Percentiles rank a stretch among this genome's conserved stretches.
These are phyloP conservation scores for Dipteronia dyeriana DNA, from an alignment of 345 rosid genomes.

Conservation along the genomic window DNA sequence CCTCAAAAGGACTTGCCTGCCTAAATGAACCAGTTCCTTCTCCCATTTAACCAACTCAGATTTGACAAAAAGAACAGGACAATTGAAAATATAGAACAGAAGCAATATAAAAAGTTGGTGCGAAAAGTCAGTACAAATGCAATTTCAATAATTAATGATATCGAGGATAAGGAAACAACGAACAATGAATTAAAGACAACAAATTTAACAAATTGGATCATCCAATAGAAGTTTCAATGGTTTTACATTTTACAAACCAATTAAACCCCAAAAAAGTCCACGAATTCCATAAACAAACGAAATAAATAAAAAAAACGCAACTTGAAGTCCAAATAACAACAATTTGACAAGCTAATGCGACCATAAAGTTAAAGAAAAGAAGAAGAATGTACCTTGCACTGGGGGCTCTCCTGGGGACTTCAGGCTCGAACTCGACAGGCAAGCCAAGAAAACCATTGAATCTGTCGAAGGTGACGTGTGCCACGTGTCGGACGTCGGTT, in stretches of 20 bases:
- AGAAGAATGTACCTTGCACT: conserved; percentile 72
- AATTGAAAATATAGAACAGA: too few relatives aligned
- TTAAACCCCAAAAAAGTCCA: neutral
- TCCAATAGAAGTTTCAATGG: neutral
- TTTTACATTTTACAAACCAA: neutral
- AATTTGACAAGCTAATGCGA: neutral
- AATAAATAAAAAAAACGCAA: neutral
- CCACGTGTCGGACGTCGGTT: conserved; percentile 78
- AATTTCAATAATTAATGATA: neutral
- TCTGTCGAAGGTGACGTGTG: conserved; percentile 93
- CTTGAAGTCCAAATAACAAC: neutral
- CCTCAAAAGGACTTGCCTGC: too few relatives aligned
- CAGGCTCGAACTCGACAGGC: conserved; percentile 92
- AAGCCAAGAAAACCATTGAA: conserved; percentile 90
- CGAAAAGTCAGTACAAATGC: neutral
- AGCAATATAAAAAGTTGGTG: too few relatives aligned
- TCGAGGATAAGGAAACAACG: neutral
- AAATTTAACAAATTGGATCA: neutral
- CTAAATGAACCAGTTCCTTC: too few relatives aligned
- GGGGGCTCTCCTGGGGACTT: conserved; percentile 77
- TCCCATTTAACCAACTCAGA: too few relatives aligned
- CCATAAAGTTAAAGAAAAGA: neutral
- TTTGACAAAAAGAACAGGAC: too few relatives aligned
- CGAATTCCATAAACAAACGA: neutral
- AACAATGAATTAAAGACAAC: neutral